Evolutionary conservation across 371 early-diverging fungal genomes (phyloP).

Genomic region (Syncephalis plumigaleata): DNA sequence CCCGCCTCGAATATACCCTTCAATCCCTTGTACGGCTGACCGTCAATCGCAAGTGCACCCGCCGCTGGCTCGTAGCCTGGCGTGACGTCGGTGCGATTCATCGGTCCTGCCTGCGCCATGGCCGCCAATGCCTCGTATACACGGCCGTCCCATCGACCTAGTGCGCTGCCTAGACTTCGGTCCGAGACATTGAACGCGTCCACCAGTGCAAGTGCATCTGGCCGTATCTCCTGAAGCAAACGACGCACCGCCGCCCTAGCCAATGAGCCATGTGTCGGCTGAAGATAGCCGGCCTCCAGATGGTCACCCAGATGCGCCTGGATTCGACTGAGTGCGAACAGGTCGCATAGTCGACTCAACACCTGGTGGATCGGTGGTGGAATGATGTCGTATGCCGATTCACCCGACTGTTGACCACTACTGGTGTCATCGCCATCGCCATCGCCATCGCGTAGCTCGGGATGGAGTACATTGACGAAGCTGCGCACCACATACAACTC

Average conservation of each 20-base stretch:
- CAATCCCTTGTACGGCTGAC: too few species aligned
- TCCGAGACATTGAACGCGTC: slow-evolving; percentile 66
- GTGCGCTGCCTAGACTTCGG: slow-evolving; percentile 46
- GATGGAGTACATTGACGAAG: too few species aligned
- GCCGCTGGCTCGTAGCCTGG: too few species aligned
- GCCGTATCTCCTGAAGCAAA: slow-evolving; percentile 23
- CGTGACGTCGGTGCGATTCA: too few species aligned
- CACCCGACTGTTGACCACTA: neutral
- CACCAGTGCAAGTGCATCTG: slow-evolving; percentile 49
- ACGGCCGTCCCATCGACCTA: slow-evolving; percentile 56
- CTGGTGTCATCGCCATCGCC: too few species aligned
- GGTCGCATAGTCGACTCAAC: slow-evolving; percentile 18
- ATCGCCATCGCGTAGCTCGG: too few species aligned
- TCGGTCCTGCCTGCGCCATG: too few species aligned
- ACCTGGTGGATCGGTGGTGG: too few species aligned
- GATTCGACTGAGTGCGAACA: slow-evolving; percentile 44
- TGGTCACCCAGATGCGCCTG: slow-evolving; percentile 45
- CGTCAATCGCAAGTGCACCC: too few species aligned
- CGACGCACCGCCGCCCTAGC: slow-evolving; percentile 21
- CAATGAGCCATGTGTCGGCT: slow-evolving; percentile 23
- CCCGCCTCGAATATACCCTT: too few species aligned
- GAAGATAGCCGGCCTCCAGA: slow-evolving; percentile 26
- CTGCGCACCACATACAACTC: too few species aligned
- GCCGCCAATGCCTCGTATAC: slow-evolving; percentile 22
- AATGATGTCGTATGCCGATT: neutral